Base-by-base conservation (phyloP, 148 eudicot species). In the Vaccinium myrtillus region DNA sequence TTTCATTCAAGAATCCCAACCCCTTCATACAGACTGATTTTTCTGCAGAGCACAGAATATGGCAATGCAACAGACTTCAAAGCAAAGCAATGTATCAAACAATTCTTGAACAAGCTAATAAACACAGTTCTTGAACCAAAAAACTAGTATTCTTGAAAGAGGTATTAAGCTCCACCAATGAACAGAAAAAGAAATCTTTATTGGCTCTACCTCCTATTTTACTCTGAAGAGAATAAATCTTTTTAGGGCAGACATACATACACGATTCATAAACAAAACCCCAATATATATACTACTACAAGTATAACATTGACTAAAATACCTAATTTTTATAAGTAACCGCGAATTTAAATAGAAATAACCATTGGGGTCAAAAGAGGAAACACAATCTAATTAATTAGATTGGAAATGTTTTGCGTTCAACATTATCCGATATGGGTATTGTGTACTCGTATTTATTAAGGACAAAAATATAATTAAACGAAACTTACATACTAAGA, bases 351-450 rank as follows among this genome's bases (percentile, higher is more conserved):
- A 3, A 75, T 18, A 21, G 51, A 12, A 75, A 75, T 74, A 19
- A 43, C 50, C 78, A 43, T 39, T 43, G 50, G 51, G 78, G 50
- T 18, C n/a, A 46, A 75, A 75, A 75, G 13, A 75, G 53, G 53
- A 43, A 75, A 75, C 43, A 11, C 9, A 8, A 46, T 75, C 58
- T 80, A 21, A 19, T 43, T 80, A 39, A 21, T 36, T 56, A 10
- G 14, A 46, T 46, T 39, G 54, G 74, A 48, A 48, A 14, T 65
- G 70, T 6, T 46, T 23, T 21, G 83, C 23, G 10, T 23, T 19
- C 16, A 65, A 65, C 23, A 81, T 63, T 65, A 65, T 81, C 83
- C 75, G 19, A 69, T 65, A 65, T 43, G 83, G 73, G 54, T 43
- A 80, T 39, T 10, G 5, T 4, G 19, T 15, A 14, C 30, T 3